Evolutionary conservation across 1,284 basidiomycete species (phyloP), one percentile per base, ranked within the genome.

Genomic region (Coriolopsis trogii): DNA sequence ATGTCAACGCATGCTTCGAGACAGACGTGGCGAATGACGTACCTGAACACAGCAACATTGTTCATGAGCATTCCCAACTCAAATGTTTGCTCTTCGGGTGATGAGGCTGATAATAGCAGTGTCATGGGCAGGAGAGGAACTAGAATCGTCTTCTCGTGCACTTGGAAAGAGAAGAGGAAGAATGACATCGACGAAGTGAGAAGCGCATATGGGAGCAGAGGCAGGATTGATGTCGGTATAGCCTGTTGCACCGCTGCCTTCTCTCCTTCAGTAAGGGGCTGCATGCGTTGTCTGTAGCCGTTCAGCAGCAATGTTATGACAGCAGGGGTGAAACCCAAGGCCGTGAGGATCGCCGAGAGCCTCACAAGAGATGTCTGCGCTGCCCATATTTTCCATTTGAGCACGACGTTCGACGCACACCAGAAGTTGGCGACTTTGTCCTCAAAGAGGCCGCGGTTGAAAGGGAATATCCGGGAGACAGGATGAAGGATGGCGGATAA

Each of bases 391-490:
- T 82, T 83, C 85, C 93, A 93, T 68, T 95, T 95, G 70, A 95
- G 68, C 9, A 89, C 67, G n/a, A 93, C 85, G 64, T 95, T 92
- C n/a, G 86, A 82, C 20, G 91, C 89, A 67, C 93, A 97, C 91
- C 95, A 98, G 64, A 96, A 91, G 67, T 97, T 98, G 39, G 94
- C 91, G 20, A 98, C 95, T 67, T 97, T 97, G 74, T 97, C 95
- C 68, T 98, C 95, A 63, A 97, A 97, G 5, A 98, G 77, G 7
- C 95, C 94, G 36, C 93, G 85, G 4, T 82, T 79, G 66, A 98
- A 91, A 0, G 95, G 95, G 67, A 98, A 97, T 59, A 97, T 93
- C 13, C 95, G 86, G 21, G 76, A 77, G 39, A 95, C 73, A 3
- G 91, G 83, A 56, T 87, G 82, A n/a, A 77, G 55, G 49, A 90